These are phyloP conservation scores for Fusarium tjaetaba DNA, from an alignment of 2,329 filamentous ascomycete genomes.

Conservation along the genomic window DNA sequence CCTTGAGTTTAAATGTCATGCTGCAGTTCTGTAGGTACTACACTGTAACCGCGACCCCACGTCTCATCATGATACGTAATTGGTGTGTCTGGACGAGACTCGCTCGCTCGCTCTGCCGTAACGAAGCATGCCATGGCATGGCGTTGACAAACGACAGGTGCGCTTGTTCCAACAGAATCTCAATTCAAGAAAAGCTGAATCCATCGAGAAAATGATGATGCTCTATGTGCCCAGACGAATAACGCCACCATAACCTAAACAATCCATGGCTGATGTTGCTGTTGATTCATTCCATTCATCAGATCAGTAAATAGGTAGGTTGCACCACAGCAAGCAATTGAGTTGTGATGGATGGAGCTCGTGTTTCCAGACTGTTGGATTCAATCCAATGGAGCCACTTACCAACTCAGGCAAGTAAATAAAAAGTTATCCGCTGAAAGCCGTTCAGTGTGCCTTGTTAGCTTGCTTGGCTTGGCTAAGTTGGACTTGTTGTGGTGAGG, in stretches of 20 bases:
- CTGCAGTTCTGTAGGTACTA: neutral
- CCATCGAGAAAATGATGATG: neutral
- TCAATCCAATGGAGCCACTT: slow-evolving; percentile 11
- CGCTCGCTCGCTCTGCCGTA: neutral
- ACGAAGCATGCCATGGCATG: neutral
- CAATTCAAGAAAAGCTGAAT: slow-evolving; percentile 13
- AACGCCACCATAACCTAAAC: slow-evolving; percentile 27
- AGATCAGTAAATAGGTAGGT: neutral
- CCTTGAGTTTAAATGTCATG: slow-evolving; percentile 11
- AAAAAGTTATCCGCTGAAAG: slow-evolving; percentile 17
- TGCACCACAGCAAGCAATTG: neutral
- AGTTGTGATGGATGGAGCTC: slow-evolving; percentile 9
- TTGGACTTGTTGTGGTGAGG: slow-evolving; percentile 27
- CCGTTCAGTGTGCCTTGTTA: slow-evolving; percentile 9
- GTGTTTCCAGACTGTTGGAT: slow-evolving; percentile 26
- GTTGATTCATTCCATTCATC: neutral
- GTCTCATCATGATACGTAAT: slow-evolving; percentile 22
- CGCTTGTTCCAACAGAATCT: slow-evolving; percentile 21
- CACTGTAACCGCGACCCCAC: neutral
- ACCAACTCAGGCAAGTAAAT: slow-evolving; percentile 20
- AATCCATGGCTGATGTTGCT: neutral
- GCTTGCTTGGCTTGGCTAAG: neutral
- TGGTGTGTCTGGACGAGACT: neutral
- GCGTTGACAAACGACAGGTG: slow-evolving; percentile 11
- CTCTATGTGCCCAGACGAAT: slow-evolving; percentile 28